Evolutionary conservation across 2,329 filamentous ascomycete species (phyloP).

Genomic region (Dothideomycetidae sp.): DNA sequence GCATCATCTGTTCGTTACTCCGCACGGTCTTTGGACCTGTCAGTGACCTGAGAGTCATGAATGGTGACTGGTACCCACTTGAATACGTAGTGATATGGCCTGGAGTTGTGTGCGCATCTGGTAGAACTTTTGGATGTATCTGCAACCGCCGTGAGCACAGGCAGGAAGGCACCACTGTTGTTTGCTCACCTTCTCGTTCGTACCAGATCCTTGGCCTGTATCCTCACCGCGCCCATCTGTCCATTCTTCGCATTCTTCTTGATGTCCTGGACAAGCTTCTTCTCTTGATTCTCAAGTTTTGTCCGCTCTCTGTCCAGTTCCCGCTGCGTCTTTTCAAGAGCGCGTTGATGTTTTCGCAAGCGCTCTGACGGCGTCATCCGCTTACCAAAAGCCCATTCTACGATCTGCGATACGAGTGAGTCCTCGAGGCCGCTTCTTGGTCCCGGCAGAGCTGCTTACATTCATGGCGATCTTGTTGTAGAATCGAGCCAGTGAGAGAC

Average conservation of each 20-base stretch:
- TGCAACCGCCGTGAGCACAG: constrained; percentile 22
- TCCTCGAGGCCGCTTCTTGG: constrained; percentile 1
- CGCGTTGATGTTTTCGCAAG: constrained; percentile 84
- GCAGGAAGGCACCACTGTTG: constrained; percentile 10
- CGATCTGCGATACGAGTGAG: constrained; percentile 46
- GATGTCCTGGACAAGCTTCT: constrained; percentile 89
- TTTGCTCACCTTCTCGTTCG: constrained; percentile 57
- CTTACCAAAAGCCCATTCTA: constrained; percentile 99
- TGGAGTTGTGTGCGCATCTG: constrained; percentile 95
- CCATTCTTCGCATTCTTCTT: constrained; percentile 97
- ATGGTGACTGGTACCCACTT: constrained; percentile 43
- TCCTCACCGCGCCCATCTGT: constrained; percentile 96
- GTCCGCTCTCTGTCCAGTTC: constrained; percentile 89
- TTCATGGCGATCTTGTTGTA: too few species aligned
- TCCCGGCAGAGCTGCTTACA: constrained; percentile 30
- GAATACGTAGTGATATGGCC: constrained; percentile 85
- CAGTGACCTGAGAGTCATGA: background rate
- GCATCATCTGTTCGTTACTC: constrained; percentile 99
- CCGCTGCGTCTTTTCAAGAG: constrained; percentile 91
- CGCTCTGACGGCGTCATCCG: constrained; percentile 94
- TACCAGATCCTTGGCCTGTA: constrained; percentile 94
- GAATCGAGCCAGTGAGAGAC: too few species aligned
- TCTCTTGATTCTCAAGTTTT: constrained; percentile 97
- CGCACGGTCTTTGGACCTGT: constrained; percentile 65
- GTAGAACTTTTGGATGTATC: constrained; percentile 97